phyloP scores from a whole-genome alignment of 2,329 filamentous ascomycete species.

The Sclerotinia nivalis region DNA sequence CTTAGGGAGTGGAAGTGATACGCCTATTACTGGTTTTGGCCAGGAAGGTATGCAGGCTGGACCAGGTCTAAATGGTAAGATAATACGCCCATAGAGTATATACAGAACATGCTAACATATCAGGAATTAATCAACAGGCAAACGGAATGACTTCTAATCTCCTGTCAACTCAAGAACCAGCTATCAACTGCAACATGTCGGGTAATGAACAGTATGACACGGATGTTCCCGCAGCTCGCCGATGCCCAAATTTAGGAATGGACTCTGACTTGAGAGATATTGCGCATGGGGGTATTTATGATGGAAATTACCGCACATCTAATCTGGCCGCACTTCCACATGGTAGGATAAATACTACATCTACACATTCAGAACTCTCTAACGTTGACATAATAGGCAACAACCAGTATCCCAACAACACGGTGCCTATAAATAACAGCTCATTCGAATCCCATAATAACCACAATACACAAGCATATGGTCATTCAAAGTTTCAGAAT shows the following conservation, averaged over 20 bases:
- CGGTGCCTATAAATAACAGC: not conserved
- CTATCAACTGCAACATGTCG: not conserved
- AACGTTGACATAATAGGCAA: not conserved
- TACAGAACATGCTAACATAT: not conserved
- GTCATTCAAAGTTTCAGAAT: not conserved
- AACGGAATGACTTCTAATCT: not conserved
- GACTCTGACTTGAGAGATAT: not conserved
- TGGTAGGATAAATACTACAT: not conserved
- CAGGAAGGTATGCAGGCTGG: not conserved
- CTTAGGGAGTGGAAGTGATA: too few relatives aligned
- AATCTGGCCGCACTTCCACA: not conserved
- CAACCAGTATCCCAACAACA: not conserved
- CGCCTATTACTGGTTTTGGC: not conserved
- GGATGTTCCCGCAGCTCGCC: not conserved
- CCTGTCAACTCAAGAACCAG: not conserved
- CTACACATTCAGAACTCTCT: not conserved
- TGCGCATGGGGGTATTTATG: not conserved
- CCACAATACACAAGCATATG: too few relatives aligned
- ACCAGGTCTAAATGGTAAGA: not conserved
- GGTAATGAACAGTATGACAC: not conserved
- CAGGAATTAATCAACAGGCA: not conserved
- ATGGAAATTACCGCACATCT: not conserved
- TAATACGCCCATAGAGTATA: fast-evolving
- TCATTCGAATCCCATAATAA: not conserved
- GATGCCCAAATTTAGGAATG: not conserved